phyloP scores from a whole-genome alignment of 768 basidiomycete genomes.

The Leccinum obscurum region DNA sequence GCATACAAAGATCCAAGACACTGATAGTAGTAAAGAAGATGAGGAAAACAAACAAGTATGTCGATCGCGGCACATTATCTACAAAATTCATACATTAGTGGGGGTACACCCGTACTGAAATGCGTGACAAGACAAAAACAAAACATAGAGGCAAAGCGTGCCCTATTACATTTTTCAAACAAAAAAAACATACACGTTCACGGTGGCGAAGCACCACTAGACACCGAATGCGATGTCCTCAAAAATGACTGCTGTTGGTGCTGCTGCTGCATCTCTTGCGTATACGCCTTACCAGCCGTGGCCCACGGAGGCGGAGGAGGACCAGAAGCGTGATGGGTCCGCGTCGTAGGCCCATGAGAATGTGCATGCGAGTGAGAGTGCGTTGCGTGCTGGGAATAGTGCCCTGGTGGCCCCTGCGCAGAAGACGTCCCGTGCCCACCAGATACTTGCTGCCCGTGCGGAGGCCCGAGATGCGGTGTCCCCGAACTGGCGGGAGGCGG shows the following conservation, averaged over 20 bases:
- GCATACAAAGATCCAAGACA: neutral
- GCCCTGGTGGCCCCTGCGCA: neutral
- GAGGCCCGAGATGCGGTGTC: slow-evolving; percentile 15
- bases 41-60: neutral
- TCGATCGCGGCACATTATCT: neutral
- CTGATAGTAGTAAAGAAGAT: neutral
- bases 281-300: slow-evolving; percentile 21
- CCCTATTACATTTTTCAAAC: neutral
- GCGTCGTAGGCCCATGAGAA: slow-evolving; percentile 1
- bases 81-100: neutral
- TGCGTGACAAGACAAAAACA: neutral
- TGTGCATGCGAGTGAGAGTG: neutral
- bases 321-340: slow-evolving; percentile 16
- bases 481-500: slow-evolving; percentile 10
- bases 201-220: slow-evolving; percentile 37
- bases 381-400: neutral
- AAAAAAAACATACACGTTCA: slow-evolving; percentile 9
- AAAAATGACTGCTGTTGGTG: slow-evolving; percentile 46
- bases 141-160: neutral
- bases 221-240: slow-evolving; percentile 44
- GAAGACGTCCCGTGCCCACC: neutral
- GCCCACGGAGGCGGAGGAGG: slow-evolving; percentile 28
- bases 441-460: slow-evolving; percentile 4
- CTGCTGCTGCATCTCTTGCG: slow-evolving; percentile 30
- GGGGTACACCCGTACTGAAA: neutral